Percentiles rank a stretch among this genome's conserved stretches.
Conservation (phyloP, 371 early-diverging fungal genomes). For the Mortierella sp. region DNA sequence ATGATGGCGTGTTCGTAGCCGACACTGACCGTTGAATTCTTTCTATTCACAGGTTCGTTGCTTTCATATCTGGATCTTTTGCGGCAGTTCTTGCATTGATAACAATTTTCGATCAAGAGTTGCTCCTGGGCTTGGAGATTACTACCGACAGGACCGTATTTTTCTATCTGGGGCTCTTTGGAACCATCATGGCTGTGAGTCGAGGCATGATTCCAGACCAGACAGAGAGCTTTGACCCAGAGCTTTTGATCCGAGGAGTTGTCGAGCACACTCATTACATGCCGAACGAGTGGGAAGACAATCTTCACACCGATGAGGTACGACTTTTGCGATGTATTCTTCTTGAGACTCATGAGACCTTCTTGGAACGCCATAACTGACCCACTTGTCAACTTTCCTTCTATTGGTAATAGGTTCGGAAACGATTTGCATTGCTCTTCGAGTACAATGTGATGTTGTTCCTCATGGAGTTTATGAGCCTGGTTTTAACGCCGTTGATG, state of each 20-base stretch:
- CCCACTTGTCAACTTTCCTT: not conserved
- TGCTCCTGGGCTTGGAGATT: conserved; percentile 90
- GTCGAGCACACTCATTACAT: conserved; percentile 92
- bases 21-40: not conserved
- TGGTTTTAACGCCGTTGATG: conserved; percentile 89
- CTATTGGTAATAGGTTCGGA: conserved; percentile 71
- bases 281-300: conserved; percentile 88
- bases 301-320: conserved; percentile 87
- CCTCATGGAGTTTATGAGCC: conserved; percentile 85
- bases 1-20: not conserved
- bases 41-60: conserved; percentile 76
- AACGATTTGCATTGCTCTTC: conserved; percentile 85
- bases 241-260: conserved; percentile 77
- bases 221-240: conserved; percentile 86
- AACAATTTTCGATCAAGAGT: conserved; percentile 90
- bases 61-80: conserved; percentile 92
- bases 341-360: not conserved
- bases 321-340: not conserved
- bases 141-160: conserved; percentile 87
- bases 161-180: conserved; percentile 93
- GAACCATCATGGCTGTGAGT: conserved; percentile 84
- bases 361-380: not conserved
- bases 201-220: conserved; percentile 91
- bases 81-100: conserved; percentile 86
- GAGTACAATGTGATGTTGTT: conserved; percentile 85